Evolutionary conservation across 2,329 filamentous ascomycete genomes (phyloP).

Genomic region (Sporothrix globosa): DNA sequence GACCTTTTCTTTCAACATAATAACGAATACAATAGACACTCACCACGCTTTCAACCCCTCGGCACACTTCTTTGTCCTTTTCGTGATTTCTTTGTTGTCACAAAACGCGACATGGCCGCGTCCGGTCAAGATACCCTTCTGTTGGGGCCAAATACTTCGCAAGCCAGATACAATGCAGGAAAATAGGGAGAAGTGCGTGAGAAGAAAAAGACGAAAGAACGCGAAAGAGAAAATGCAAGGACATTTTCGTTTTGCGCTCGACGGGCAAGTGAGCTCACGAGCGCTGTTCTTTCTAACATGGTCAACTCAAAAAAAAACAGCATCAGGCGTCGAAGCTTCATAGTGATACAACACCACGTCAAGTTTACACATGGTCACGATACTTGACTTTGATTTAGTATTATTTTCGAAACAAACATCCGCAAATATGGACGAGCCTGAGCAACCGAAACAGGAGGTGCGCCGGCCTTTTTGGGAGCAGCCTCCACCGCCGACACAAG

Average conservation of each 20-base stretch:
- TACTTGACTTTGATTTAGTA: no score
- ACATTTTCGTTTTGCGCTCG: not conserved
- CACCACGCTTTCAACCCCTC: not conserved
- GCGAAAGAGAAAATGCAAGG: constrained; percentile 1
- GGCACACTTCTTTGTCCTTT: not conserved
- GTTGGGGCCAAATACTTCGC: not conserved
- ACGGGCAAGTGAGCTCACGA: not conserved
- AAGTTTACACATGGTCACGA: no score
- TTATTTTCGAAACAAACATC: no score
- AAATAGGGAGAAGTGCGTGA: not conserved
- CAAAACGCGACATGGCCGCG: constrained; percentile 17
- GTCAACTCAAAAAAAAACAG: not conserved
- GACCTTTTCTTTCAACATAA: not conserved
- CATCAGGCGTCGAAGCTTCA: not conserved
- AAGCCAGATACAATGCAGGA: not conserved
- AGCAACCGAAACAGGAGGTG: not conserved
- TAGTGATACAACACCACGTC: not conserved
- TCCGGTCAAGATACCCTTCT: constrained; percentile 6
- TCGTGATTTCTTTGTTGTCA: not conserved
- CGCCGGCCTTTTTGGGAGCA: not conserved
- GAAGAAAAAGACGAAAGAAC: not conserved
- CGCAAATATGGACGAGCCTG: not conserved
- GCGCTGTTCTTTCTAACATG: not conserved
- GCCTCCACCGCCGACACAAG: not conserved
- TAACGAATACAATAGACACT: not conserved